Evolutionary conservation across 2,329 filamentous ascomycete genomes (phyloP), one percentile per base, ranked within the genome.

Genomic region (Stromatinia cepivora): DNA sequence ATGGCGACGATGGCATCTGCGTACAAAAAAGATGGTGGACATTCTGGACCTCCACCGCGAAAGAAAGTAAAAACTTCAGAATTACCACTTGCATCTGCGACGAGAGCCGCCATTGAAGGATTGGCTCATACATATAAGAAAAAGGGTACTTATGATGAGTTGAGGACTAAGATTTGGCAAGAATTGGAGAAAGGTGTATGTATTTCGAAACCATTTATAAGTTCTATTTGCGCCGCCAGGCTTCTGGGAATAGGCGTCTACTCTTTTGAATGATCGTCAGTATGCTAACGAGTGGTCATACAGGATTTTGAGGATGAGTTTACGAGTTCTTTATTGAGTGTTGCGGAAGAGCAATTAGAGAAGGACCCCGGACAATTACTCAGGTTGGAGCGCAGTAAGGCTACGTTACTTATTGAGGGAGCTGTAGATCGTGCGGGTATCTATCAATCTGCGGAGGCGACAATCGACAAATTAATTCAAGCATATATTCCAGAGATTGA

Each of bases 81-180:
- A 74, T 83, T 94, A 25, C 92, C 92, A 1, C 81, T 94, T 28
- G 86, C 90, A 7, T 90, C 89, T 4, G 85, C 88, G n/a, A 92
- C 92, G 66, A 85, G 90, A 72, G 85, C 86, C 1, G 88, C 90
- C 1, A 92, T 94, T 69, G 91, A 94, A 75, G 86, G 85, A 22
- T 85, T 94, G 31, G 87, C 91, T n/a, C 89, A 92, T 77, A 90
- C 86, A 15, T 94, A 94, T 82, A 94, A 94, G 81, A 94, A 94
- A 81, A 93, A 92, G 79, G 92, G 92, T 71, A 90, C 91, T 69
- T 95, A 94, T 77, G 92, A 95, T 79, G 82, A 85, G 20, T 86
- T 94, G 72, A 88, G 92, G 71, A 94, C 93, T 78, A 86, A 91
- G 75, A 85, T 92, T 15, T 93, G 91, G 86, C 87, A 91, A 58